Evolutionary conservation across 306 rosid species (phyloP), one percentile per base, ranked within the genome.

Genomic region (Quercus robur): DNA sequence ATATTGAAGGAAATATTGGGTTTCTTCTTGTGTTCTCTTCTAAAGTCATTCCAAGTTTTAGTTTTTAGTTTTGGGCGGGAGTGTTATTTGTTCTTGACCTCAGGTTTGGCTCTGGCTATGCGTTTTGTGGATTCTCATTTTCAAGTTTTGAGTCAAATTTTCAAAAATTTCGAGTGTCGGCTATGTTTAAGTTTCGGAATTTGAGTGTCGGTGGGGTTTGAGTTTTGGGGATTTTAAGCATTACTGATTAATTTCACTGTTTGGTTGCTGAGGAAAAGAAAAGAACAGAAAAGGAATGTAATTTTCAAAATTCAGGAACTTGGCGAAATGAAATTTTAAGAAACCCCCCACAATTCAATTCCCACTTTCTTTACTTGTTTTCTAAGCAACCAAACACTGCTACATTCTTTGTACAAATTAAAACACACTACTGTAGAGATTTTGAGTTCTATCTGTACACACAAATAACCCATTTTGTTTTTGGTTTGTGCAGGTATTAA

Each of bases 21-120:
- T 35, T 23, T 62, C 11, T 33, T 61, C 23, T 46, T 51, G 5
- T 17, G 33, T 63, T 20, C 28, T 14, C 17, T 15, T 15, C 70
- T 28, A 3, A 12, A 23, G 15, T 35, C 72, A 1, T 68, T 68
- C 26, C 8, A 68, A 35, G 25, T 46, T 25, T 41, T 41, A 8
- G 38, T 38, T 38, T 5, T 70, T 82, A 25, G 17, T 19, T 74
- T 77, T 56, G 54, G 38, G 64, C 70, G 80, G 38, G 69, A 75
- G 73, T 13, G 25, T 26, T 46, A 5, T 17, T 31, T 30, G 33
- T 75, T 78, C 17, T 41, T 0, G 26, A 31, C 67, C 78, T 73
- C 85, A 88, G 89, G 88, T 88, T 80, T 70, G 88, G 69, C 63
- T 75, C 71, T 70, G 88, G 69, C 63, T 75, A 59, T 85, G 66